Base-by-base conservation (phyloP, 805 yeast species). In the Isabelozyma pseudorhagii region DNA sequence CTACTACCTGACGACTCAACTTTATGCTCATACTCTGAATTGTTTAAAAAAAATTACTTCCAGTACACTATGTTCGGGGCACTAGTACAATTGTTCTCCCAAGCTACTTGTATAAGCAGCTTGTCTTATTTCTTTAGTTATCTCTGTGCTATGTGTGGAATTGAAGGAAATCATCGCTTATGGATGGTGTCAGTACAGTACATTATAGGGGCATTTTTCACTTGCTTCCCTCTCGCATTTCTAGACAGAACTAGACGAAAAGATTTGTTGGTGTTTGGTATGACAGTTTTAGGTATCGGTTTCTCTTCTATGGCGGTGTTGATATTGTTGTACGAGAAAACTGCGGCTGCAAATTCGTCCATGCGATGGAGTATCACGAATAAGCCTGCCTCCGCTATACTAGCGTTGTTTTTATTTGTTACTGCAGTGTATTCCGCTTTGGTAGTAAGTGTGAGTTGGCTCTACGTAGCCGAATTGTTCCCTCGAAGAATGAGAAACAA, bases 401-500 rank as follows among this genome's bases (percentile, higher is more conserved):
- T 82, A 40, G 79, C 80, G 0, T 57, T 80, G 4, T 72, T 78
- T 40, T 70, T 74, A 39, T 60, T 77, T 44, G 64, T 77, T 44
- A 75, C 77, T 25, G 75, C 81, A 3, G 64, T 80, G 0, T 76
- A 74, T 57, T 69, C 83, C 0, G 59, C 80, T 1, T 69, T 81
- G 1, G 61, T 81, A 11, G 64, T 77, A 0, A 71, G 82, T 41
- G 73, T 73, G 3, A 72, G 81, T 34, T 74, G 79, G 79, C 59
- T 81, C 17, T 80, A 78, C 55, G 70, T 79, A 4, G 71, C 75
- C 45, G 85, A 81, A 54, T 61, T 79, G 4, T 71, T 81, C 41
- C 80, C 81, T 0, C 61, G 62, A 1, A 62, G 63, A 27, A 74
- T 78, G 1, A 74, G 80, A 51, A 63, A 77, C 0, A 78, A 76